A percentile compares a stretch with the other conserved stretches of the same genome.
Conservation (phyloP, 1,139 yeast genomes). For the Meyerozyma athensensis region DNA sequence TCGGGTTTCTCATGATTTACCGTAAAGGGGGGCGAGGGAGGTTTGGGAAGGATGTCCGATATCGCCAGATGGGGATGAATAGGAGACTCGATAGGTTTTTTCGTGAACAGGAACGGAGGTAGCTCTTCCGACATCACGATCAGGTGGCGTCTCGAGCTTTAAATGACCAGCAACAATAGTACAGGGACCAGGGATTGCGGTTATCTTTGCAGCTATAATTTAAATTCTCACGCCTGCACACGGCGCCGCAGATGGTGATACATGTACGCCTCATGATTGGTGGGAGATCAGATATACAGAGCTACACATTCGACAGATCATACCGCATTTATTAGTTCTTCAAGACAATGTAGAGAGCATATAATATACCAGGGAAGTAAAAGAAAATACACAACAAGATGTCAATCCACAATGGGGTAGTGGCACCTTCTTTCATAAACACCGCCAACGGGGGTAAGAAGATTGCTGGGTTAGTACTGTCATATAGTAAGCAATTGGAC, state of each 20-base stretch:
- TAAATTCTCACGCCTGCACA: background rate
- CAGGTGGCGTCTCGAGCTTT: background rate
- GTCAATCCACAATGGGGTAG: slow-evolving; percentile 59
- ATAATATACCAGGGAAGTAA: slow-evolving; percentile 76
- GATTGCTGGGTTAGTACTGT: slow-evolving; percentile 41
- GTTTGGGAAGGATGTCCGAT: slow-evolving; percentile 27
- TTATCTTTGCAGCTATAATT: slow-evolving; percentile 3
- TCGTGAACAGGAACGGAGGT: slow-evolving; percentile 36
- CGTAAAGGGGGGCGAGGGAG: slow-evolving; percentile 4
- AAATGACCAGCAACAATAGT: background rate
- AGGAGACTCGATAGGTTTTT: slow-evolving; percentile 28
- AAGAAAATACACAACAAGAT: slow-evolving; percentile 54
- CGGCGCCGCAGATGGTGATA: no score
- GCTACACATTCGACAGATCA: background rate
- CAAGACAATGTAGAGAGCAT: slow-evolving; percentile 61
- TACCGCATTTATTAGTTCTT: slow-evolving; percentile 1
- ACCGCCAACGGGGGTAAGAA: slow-evolving; percentile 72
- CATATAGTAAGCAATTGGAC: no score
- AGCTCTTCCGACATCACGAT: slow-evolving; percentile 11
- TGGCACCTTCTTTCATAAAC: slow-evolving; percentile 58
- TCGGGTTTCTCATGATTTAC: slow-evolving; percentile 5
- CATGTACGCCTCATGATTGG: slow-evolving; percentile 1
- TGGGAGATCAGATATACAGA: background rate
- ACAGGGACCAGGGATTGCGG: background rate
- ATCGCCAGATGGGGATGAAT: slow-evolving; percentile 25